Percentiles rank a stretch among this genome's conserved stretches.
phyloP scores from a whole-genome alignment of 2,329 filamentous ascomycete genomes.

The Pseudocercospora cruenta region DNA sequence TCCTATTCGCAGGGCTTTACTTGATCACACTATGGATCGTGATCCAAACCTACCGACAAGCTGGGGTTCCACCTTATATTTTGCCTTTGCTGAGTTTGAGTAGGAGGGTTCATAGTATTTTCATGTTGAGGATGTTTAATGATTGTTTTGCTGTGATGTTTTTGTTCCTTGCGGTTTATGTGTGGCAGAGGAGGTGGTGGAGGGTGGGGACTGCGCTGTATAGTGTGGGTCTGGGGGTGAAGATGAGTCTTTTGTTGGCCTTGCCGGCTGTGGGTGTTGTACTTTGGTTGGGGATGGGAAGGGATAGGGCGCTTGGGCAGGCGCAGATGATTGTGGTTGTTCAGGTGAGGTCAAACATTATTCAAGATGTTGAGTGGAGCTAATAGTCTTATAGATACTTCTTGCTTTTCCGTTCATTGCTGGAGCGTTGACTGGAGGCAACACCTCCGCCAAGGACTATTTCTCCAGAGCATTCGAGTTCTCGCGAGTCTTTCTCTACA shows the following conservation, averaged over 20 bases:
- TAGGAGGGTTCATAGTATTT: slow-evolving; percentile 92
- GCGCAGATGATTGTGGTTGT: slow-evolving; percentile 73
- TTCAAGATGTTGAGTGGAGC: background rate
- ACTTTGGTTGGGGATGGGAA: slow-evolving; percentile 73
- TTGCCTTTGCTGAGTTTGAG: slow-evolving; percentile 84
- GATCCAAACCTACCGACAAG: slow-evolving; percentile 77
- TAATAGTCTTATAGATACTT: slow-evolving; percentile 47
- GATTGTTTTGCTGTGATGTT: slow-evolving; percentile 86
- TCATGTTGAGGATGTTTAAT: slow-evolving; percentile 90
- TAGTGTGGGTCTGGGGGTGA: slow-evolving; percentile 81
- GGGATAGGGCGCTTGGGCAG: slow-evolving; percentile 66
- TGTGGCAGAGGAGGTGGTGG: slow-evolving; percentile 76
- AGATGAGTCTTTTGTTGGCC: slow-evolving; percentile 87
- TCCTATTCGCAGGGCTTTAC: slow-evolving; percentile 80
- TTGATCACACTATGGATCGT: slow-evolving; percentile 74
- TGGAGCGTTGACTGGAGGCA: slow-evolving; percentile 53
- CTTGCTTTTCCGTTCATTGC: slow-evolving; percentile 70
- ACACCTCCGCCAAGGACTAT: slow-evolving; percentile 61
- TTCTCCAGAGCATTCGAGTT: slow-evolving; percentile 85
- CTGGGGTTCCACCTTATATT: slow-evolving; percentile 82
- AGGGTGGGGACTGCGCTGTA: slow-evolving; percentile 72
- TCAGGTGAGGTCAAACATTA: slow-evolving; percentile 58
- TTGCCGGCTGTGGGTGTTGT: slow-evolving; percentile 80
- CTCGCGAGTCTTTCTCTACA: slow-evolving; percentile 87
- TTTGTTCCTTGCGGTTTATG: slow-evolving; percentile 78